Conservation (phyloP, 2,329 filamentous ascomycete genomes). For the Fusarium citri region DNA sequence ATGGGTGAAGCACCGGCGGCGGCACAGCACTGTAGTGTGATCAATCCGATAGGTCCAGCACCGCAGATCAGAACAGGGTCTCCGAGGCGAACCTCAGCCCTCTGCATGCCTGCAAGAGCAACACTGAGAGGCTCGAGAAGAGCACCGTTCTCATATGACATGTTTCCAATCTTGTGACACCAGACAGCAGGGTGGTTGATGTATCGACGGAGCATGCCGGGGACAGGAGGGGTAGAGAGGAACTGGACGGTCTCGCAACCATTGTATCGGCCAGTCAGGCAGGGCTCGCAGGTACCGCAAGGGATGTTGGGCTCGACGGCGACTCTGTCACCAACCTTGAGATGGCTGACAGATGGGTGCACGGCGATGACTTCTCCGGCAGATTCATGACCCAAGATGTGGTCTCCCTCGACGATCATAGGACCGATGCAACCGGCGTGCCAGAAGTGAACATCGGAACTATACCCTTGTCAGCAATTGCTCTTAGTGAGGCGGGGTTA, state of each 20-base stretch:
- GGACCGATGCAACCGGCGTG: constrained; percentile 94
- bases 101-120: constrained; percentile 86
- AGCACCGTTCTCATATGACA: constrained; percentile 92
- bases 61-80: constrained; percentile 92
- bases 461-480: constrained; percentile 51
- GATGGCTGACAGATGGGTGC: constrained; percentile 79
- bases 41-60: constrained; percentile 92
- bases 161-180: constrained; percentile 95
- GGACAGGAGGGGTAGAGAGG: constrained; percentile 89
- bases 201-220: constrained; percentile 88
- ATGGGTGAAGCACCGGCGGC: constrained; percentile 92
- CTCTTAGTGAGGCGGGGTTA: constrained; percentile 15
- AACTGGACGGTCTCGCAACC: constrained; percentile 89
- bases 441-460: constrained; percentile 98
- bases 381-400: constrained; percentile 95
- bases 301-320: constrained; percentile 95
- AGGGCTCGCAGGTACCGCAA: constrained; percentile 90
- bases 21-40: constrained; percentile 84
- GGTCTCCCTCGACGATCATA: constrained; percentile 90
- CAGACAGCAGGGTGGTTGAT: constrained; percentile 94
- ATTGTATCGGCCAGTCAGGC: constrained; percentile 93
- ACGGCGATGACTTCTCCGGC: constrained; percentile 85
- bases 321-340: constrained; percentile 89
- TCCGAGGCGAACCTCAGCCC: constrained; percentile 82
- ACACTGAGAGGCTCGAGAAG: constrained; percentile 92